Evolutionary conservation across 192 early-diverging fungal genomes (phyloP), one percentile per base, ranked within the genome.

Genomic region (Coemansia sp.): DNA sequence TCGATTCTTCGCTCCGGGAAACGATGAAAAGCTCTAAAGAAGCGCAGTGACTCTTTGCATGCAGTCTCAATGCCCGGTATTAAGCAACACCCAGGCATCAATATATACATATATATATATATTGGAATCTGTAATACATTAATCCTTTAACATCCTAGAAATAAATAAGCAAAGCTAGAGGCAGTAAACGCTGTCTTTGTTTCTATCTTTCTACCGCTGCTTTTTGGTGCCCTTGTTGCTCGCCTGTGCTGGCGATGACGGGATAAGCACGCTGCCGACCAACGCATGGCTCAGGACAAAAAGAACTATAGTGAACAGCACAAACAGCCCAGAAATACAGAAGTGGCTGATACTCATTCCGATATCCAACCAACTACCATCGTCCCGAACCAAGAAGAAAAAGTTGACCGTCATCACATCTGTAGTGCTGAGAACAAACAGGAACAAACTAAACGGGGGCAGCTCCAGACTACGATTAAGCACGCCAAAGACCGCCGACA

Each of bases 401-500:
- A 98, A 98, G 84, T 96, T 96, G 60, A 98, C 84, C 1, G 96
- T 96, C 89, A 93, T 93, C 0, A 98, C 83, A 74, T 98, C 96
- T 0, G 91, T 94, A 11, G 93, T 95, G 34, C 87, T 85, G 11
- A 96, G 75, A 7, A 95, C 93, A 55, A 94, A 68, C 61, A 95
- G 80, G 75, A 96, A 96, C 64, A 98, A 68, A 33, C 88, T 88
- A 73, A 96, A 94, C 8, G 94, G 84, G 16, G 94, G 92, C 29
- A 98, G 78, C 66, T 89, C 86, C 33, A 96, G 73, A 48, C 86
- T 87, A 58, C 87, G 84, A 40, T 80, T 89, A 31, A 96, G 79
- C 18, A 98, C 85, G 49, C 89, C 88, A 72, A 94, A 89, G 10
- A 89, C 87, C 28, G 94, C 85, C 16, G 93, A 94, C 1, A 94